Evolutionary conservation across 176 grass and related monocot genomes (phyloP), one percentile per base, ranked within the genome.

Genomic region (Oryza glaberrima): DNA sequence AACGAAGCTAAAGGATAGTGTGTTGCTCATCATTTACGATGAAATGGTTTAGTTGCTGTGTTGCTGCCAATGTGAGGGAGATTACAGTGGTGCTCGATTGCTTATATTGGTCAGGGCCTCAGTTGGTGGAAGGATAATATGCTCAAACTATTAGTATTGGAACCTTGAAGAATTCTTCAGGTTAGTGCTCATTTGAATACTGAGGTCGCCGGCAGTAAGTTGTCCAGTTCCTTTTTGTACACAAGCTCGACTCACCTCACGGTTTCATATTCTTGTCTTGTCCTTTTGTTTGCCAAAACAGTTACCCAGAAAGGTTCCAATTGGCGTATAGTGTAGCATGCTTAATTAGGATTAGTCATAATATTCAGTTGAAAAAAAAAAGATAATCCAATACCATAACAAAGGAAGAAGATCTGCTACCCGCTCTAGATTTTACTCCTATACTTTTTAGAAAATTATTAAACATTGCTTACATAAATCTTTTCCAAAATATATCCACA

Each of bases 161-260:
- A 60, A 52, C 14, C 8, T 82, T 81, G 76, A 67, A 54, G 7
- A 2, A 26, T 73, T 65, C 1, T 34, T 73, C 8, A 49, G 0
- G 3, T 54, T n/a, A 5, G 19, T 85, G 17, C 13, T 45, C 11
- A 2, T 38, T 79, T 79, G 13, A 79, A 71, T 85, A 72, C 25
- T 64, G 6, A 17, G 9, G 22, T 51, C 4, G 44, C 30, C 69
- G 58, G 77, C 69, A 43, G 77, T 73, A 52, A 14, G 43, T 73
- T 28, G 84, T 86, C 69, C 1, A 65, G 15, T 65, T 74, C 15
- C 23, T 14, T 11, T 3, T 85, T 78, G 75, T 70, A 19, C 32
- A 9, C 76, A 73, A 15, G 44, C 41, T 15, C 74, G 36, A 34
- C 17, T 16, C 9, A 73, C 52, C 76, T 38, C 49, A 64, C 1